Evolutionary conservation across 176 grass and related monocot species (phyloP).

Genomic region (Melocanna baccifera): DNA sequence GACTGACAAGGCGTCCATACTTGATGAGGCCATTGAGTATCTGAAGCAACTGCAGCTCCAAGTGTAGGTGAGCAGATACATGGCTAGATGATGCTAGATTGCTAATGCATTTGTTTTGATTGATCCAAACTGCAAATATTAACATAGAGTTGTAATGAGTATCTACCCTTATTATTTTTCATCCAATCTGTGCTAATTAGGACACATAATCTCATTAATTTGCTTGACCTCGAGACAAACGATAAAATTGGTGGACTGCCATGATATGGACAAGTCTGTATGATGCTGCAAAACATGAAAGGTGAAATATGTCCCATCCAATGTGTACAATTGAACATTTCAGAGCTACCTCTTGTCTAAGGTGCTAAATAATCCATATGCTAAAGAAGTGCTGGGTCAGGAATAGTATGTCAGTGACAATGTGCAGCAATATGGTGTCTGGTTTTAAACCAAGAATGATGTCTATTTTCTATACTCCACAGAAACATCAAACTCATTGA

Average conservation of each 20-base stretch:
- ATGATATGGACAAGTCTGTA: not conserved
- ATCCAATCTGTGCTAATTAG: not conserved
- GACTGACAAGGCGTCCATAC: slow-evolving; percentile 98
- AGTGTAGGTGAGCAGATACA: slow-evolving; percentile 63
- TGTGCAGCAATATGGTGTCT: not conserved
- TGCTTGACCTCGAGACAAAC: not conserved
- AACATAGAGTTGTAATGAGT: not conserved
- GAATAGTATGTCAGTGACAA: not conserved
- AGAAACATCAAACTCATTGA: not conserved
- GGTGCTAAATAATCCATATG: not conserved
- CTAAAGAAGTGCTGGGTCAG: not conserved
- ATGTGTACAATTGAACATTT: not conserved
- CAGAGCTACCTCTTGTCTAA: not conserved
- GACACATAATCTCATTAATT: not conserved
- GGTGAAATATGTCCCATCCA: not conserved
- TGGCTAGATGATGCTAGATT: not conserved
- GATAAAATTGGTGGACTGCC: not conserved
- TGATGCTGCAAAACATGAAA: not conserved
- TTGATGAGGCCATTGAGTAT: slow-evolving; percentile 95
- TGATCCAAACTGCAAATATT: not conserved
- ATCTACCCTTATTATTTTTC: not conserved
- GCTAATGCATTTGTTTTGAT: not conserved
- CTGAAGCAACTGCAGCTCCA: slow-evolving; percentile 97
- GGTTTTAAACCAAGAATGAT: slow-evolving; percentile 3
- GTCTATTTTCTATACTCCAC: not conserved